These are phyloP conservation scores for Castanea mollissima DNA, from an alignment of 306 rosid genomes.

Conservation along the genomic window DNA sequence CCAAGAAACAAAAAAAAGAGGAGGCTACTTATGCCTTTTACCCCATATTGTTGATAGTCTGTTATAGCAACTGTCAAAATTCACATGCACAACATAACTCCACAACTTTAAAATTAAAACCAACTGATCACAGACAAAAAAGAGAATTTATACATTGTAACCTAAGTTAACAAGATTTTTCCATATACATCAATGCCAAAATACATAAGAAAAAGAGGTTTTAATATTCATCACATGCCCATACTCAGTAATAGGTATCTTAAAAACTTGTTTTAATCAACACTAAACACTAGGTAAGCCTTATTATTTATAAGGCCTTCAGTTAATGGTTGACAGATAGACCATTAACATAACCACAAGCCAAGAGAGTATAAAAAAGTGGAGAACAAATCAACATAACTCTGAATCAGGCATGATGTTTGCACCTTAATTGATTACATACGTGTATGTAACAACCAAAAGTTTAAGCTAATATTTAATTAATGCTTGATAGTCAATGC, in stretches of 20 bases:
- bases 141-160: neutral
- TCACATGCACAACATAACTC: neutral
- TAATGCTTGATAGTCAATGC: neutral
- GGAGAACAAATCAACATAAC: neutral
- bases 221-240: neutral
- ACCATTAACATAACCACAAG: too few relatives aligned
- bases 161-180: neutral
- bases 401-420: neutral
- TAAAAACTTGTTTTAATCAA: neutral
- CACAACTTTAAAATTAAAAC: neutral
- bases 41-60: neutral
- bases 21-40: neutral
- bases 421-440: neutral
- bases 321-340: neutral
- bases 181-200: neutral
- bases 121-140: neutral
- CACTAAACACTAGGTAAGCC: neutral
- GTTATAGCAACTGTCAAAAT: neutral
- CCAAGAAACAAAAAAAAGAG: neutral
- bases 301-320: neutral
- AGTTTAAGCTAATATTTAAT: neutral
- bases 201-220: neutral
- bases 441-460: neutral
- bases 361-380: neutral
- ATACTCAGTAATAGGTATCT: neutral